Base-by-base conservation (phyloP, 768 basidiomycete species). In the Nidularia pulvinata region DNA sequence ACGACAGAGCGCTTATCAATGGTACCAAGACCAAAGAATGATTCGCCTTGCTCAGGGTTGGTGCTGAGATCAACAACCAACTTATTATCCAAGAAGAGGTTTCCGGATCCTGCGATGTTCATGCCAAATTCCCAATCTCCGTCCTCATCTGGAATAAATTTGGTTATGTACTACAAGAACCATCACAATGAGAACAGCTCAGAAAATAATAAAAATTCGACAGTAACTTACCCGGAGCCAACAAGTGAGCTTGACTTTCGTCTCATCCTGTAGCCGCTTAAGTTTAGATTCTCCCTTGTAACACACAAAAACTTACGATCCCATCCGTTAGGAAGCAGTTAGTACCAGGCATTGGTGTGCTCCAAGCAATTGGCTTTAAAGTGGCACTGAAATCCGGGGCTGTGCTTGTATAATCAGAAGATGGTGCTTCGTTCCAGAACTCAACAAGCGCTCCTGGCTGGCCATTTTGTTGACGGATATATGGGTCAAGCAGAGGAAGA, bases 41-140 rank as follows among this genome's bases (percentile, higher is more conserved):
- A 58, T 16, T 71, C 69, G 36, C 74, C 76, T 25, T 56, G 67
- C 7, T 59, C 53, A 5, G 74, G 72, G 46, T 71, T 61, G 36
- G 69, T 73, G 61, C 74, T 75, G 39, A 79, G 67, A 56, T 82
- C 79, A 44, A 82, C 70, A 50, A 76, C 54, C 13, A 79, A 68
- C 37, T 77, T 68, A 19, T 71, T 65, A 56, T 84, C 75, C 48
- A 87, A 55, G 69, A 78, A 86, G 19, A 87, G 66, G 58, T 77
- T 80, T 22, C 74, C 79, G 5, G 60, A 51, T 19, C 79, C 79
- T 13, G 76, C 73, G 46, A 77, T 57, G 58, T 65, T 76, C 50
- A 80, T 60, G 2, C 76, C 78, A 47, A 86, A 65, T 51, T 81
- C 76, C 71, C 78, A 75, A 61, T 82, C 72, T 22, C 81, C 73